A percentile compares a stretch with the other conserved stretches of the same genome.
Conservation (phyloP, 78 protist genomes). For the Dictyostelium brefeldianum region DNA sequence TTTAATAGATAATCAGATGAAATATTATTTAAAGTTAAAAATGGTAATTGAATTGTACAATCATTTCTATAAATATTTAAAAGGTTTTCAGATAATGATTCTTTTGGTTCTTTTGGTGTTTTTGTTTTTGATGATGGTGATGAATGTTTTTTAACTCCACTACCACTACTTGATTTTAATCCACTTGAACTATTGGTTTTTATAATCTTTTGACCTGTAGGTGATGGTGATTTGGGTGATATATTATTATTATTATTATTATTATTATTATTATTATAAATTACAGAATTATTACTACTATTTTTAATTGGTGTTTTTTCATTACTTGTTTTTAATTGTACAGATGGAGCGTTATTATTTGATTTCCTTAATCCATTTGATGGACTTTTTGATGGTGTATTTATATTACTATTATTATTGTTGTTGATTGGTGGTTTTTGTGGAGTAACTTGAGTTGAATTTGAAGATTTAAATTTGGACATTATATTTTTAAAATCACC, state of each 20-base stretch:
- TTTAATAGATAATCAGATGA: slow-evolving; percentile 52
- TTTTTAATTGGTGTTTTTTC: slow-evolving; percentile 23
- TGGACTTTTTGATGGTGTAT: not conserved
- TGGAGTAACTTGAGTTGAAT: not conserved
- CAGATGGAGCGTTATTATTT: slow-evolving; percentile 20
- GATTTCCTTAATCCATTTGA: not conserved
- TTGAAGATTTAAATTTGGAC: not conserved
- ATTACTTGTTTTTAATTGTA: slow-evolving; percentile 35
- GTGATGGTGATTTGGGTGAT: slow-evolving; percentile 15
- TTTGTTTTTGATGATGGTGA: slow-evolving; percentile 6
- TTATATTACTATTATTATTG: not conserved
- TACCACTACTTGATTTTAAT: slow-evolving; percentile 4
- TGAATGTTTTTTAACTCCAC: not conserved
- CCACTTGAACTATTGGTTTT: not conserved
- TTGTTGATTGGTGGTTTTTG: slow-evolving; percentile 29
- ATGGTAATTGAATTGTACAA: slow-evolving; percentile 80
- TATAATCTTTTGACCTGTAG: slow-evolving; percentile 4
- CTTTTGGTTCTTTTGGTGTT: slow-evolving; percentile 66
- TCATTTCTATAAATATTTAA: slow-evolving; percentile 64
- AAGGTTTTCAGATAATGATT: slow-evolving; percentile 66
- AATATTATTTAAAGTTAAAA: slow-evolving; percentile 38
- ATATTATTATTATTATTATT: not conserved
- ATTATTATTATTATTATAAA: slow-evolving; percentile 45
- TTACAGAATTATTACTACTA: slow-evolving; percentile 11
- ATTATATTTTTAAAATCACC: not conserved